phyloP scores from a whole-genome alignment of 2,329 filamentous ascomycete species.

The Phoma herbarum region DNA sequence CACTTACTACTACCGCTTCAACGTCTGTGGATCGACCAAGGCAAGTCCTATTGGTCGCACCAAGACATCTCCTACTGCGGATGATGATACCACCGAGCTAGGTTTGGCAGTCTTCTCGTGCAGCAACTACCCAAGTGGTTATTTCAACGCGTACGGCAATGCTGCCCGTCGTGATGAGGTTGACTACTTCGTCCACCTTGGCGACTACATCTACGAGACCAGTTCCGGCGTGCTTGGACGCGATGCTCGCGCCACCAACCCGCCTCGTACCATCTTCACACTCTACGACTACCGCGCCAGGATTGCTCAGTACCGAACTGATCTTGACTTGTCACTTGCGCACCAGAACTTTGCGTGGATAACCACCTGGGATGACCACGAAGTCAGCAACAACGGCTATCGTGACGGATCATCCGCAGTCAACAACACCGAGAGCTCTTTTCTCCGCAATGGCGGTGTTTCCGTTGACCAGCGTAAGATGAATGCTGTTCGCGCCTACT shows the following conservation, averaged over 20 bases:
- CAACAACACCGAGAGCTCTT: conserved; percentile 57
- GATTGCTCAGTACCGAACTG: conserved; percentile 53
- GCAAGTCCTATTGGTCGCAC: conserved; percentile 71
- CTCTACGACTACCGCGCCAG: conserved; percentile 57
- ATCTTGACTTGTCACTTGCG: conserved; percentile 50
- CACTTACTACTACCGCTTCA: conserved; percentile 75
- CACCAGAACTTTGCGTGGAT: conserved; percentile 56
- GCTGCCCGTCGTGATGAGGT: conserved; percentile 52
- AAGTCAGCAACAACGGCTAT: conserved; percentile 54
- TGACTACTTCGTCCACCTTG: conserved; percentile 54
- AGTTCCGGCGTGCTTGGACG: conserved; percentile 14
- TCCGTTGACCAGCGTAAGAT: conserved; percentile 57
- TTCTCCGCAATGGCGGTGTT: conserved; percentile 51
- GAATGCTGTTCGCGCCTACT: conserved; percentile 57
- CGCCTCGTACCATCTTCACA: conserved; percentile 42
- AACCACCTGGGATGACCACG: conserved; percentile 57
- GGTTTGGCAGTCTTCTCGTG: conserved; percentile 76
- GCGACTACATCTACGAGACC: conserved; percentile 56
- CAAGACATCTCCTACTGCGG: conserved; percentile 70
- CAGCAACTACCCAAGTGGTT: conserved; percentile 61
- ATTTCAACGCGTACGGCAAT: conserved; percentile 60
- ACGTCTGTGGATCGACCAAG: conserved; percentile 69
- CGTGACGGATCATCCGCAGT: conserved; percentile 52
- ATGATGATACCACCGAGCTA: conserved; percentile 66
- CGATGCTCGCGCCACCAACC: conserved; percentile 20